Base-by-base conservation (phyloP, 805 yeast genomes). In the Kodamaea nitidulidarum region DNA sequence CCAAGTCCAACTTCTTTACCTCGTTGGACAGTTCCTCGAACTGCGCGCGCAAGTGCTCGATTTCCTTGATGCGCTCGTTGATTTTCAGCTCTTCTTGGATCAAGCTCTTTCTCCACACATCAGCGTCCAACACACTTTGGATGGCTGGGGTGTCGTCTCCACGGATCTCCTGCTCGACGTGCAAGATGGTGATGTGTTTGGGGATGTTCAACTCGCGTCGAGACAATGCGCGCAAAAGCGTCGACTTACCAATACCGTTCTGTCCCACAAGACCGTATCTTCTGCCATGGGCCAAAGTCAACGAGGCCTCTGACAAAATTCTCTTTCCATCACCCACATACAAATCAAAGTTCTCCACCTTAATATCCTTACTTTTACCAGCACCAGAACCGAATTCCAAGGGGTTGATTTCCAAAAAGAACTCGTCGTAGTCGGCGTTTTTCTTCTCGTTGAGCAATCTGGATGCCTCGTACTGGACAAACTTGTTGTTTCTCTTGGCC, bases 241-340 rank as follows among this genome's bases (percentile, higher is more conserved):
- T 93, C 32, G 98, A 90, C 63, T 93, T 93, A 81, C 99, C 99
- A 51, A 93, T 90, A 91, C 99, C 99, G 70, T 93, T 93, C 60
- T 90, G 95, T 63, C 99, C 99, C 32, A 93, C 96, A 38, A 93
- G 68, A 78, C 98, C 99, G 53, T 93, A 93, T 60, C 98, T 79
- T 61, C 85, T 88, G 40, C 98, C 98, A 59, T 82, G 82, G 20
- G 96, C 81, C 47, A 93, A 74, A 1, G 96, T 81, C 48, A 93
- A 76, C 16, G 88, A 75, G 18, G 98, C 83, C 60, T 90, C 95
- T 32, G 91, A 80, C 47, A 93, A 73, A 39, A 93, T 91, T 65
- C 98, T 79, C 63, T 85, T 83, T 46, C 97, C 98, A 42, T 86
- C 95, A 44, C 98, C 98, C 44, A 93, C 97, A 56, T 88, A 88